Evolutionary conservation across 768 basidiomycete species (phyloP), one percentile per base, ranked within the genome.

Genomic region (Lactifluus subvellereus): DNA sequence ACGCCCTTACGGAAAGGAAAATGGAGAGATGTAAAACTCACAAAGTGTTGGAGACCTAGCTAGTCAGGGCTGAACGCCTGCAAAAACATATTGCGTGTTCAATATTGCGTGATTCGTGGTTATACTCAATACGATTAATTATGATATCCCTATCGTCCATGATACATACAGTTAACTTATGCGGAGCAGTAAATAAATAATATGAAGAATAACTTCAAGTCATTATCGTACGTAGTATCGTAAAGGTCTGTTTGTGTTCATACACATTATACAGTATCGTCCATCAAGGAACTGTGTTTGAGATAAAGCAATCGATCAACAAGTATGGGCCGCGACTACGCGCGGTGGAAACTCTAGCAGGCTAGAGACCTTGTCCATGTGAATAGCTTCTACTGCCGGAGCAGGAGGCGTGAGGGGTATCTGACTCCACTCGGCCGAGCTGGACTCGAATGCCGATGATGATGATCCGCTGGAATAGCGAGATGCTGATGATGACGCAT

Each of bases 371-470:
- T 62, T 62, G 2, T 30, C 33, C 42, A 57, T 14, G 14, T 33
- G 10, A 7, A 59, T 49, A 6, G 7, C 40, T 35, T 54, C 52
- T 0, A 30, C 52, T 32, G 43, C 57, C 6, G 35, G 51, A 48
- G 52, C n/a, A 49, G 62, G 62, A 13, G 62, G 62, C 27, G 62
- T 63, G 1, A 11, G 7, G 0, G 57, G 57, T 13, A 49, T 0
- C 1, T 9, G 4, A 18, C 22, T 52, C 22, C 43, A 54, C 13
- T 47, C 35, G 9, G 9, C 22, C 11, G 62, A 63, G 32, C 7
- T 27, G 10, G 51, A 48, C 18, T 59, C 57, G 57, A 63, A 59
- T 5, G 62, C 52, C 5, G 62, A 59, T 1, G 62, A 54, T 0
- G 62, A 63, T 16, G 47, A 59, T 6, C 27, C 47, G 10, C 0